Conservation (phyloP, 1,284 basidiomycete genomes). For the Naganishia liquefaciens region DNA sequence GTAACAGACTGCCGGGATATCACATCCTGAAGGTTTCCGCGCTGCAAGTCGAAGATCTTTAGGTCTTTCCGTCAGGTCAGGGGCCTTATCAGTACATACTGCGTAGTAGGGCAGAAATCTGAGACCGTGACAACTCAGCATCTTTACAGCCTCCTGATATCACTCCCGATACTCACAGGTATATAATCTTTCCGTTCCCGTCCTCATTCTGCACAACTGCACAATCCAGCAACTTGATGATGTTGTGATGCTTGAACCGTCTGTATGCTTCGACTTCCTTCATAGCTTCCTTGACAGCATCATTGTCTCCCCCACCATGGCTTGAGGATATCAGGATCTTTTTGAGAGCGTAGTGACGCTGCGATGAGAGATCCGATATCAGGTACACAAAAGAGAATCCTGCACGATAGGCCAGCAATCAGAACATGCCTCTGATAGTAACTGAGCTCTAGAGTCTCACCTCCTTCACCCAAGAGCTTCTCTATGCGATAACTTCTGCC, state of each 20-base stretch:
- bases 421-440: too few species aligned
- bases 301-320: conserved; percentile 36
- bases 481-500: conserved; percentile 87
- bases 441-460: conserved; percentile 21
- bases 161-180: conserved; percentile 59
- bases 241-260: conserved; percentile 73
- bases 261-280: conserved; percentile 86
- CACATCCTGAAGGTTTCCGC: conserved; percentile 90
- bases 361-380: conserved; percentile 65
- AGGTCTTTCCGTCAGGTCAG: background rate
- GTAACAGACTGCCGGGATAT: conserved; percentile 86
- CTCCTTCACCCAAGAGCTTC: conserved; percentile 88
- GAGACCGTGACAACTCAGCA: background rate
- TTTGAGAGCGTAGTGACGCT: conserved; percentile 89
- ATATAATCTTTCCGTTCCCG: conserved; percentile 85
- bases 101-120: conserved; percentile 83
- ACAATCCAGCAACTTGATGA: conserved; percentile 65
- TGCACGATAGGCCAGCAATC: background rate
- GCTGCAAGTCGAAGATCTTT: conserved; percentile 55
- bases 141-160: background rate
- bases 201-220: conserved; percentile 89
- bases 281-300: conserved; percentile 64
- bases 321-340: conserved; percentile 88
- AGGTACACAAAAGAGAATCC: conserved; percentile 91
- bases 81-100: conserved; percentile 50